Conservation (phyloP, 768 basidiomycete genomes). For the Amanita brunnescens region DNA sequence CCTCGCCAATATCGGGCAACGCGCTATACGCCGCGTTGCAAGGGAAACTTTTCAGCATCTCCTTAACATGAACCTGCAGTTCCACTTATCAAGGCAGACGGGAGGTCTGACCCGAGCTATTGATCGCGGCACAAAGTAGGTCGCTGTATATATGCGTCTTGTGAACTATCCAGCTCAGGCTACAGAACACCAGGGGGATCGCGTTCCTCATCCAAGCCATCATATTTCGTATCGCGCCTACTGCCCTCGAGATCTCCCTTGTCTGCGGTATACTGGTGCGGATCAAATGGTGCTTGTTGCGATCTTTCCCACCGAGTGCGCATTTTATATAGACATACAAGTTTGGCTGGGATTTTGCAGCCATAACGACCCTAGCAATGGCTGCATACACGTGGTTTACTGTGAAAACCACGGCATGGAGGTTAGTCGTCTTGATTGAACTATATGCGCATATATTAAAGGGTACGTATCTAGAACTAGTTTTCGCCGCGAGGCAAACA, state of each 20-base stretch:
- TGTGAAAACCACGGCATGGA: slow-evolving; percentile 91
- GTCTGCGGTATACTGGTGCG: slow-evolving; percentile 94
- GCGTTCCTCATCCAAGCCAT: slow-evolving; percentile 91
- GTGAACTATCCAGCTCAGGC: not conserved
- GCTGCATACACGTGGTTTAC: slow-evolving; percentile 96
- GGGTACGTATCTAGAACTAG: slow-evolving; percentile 48
- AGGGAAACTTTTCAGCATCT: slow-evolving; percentile 94
- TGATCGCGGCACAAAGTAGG: slow-evolving; percentile 94
- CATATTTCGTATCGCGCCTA: slow-evolving; percentile 91
- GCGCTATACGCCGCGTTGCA: slow-evolving; percentile 90
- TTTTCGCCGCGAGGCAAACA: slow-evolving; percentile 91
- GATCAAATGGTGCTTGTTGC: not conserved
- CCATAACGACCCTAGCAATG: slow-evolving; percentile 78
- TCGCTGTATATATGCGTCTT: slow-evolving; percentile 6
- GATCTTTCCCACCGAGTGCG: not conserved
- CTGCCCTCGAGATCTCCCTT: slow-evolving; percentile 91
- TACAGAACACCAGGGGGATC: slow-evolving; percentile 60
- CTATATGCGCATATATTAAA: slow-evolving; percentile 1
- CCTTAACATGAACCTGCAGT: slow-evolving; percentile 81
- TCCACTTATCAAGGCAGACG: slow-evolving; percentile 89
- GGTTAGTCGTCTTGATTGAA: slow-evolving; percentile 35
- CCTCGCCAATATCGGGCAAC: slow-evolving; percentile 93
- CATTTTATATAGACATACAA: slow-evolving; percentile 71
- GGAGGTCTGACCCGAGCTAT: slow-evolving; percentile 95
- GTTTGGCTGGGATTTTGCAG: slow-evolving; percentile 96